These are phyloP conservation scores for Ophiocordyceps camponoti-floridani DNA, from an alignment of 2,329 filamentous ascomycete genomes.

Conservation along the genomic window DNA sequence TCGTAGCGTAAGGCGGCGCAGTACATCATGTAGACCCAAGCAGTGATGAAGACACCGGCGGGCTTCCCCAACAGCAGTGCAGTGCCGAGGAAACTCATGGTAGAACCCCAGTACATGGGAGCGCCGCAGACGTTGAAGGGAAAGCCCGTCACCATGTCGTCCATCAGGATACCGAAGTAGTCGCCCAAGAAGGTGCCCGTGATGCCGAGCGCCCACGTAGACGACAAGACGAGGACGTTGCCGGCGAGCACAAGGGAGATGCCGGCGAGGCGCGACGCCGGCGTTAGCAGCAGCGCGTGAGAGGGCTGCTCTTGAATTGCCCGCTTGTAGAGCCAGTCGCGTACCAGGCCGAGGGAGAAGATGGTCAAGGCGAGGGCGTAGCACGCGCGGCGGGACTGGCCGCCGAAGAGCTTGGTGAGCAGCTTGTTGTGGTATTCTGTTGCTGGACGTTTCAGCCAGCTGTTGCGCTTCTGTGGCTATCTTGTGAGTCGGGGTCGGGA, in stretches of 20 bases:
- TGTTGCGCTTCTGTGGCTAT: not conserved
- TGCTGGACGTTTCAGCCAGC: not conserved
- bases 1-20: constrained; percentile 68
- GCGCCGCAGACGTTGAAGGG: constrained; percentile 83
- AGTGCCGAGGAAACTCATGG: constrained; percentile 78
- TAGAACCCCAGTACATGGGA: constrained; percentile 94
- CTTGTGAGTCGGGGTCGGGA: no score
- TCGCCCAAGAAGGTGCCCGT: constrained; percentile 94
- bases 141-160: constrained; percentile 82
- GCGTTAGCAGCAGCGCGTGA: constrained; percentile 51
- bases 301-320: constrained; percentile 62
- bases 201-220: constrained; percentile 81
- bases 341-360: constrained; percentile 78
- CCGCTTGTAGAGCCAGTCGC: constrained; percentile 74
- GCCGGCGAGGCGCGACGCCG: constrained; percentile 42
- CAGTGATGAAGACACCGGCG: constrained; percentile 63
- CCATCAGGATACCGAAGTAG: constrained; percentile 98
- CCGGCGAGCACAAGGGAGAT: constrained; percentile 55
- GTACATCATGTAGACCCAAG: constrained; percentile 61
- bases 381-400: constrained; percentile 63
- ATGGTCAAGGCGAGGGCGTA: constrained; percentile 79
- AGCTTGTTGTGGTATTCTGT: constrained; percentile 85
- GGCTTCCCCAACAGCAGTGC: constrained; percentile 76
- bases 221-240: constrained; percentile 72
- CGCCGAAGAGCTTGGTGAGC: constrained; percentile 72